Evolutionary conservation across 1,284 basidiomycete species (phyloP).

Genomic region (Ganoderma resinaceum): DNA sequence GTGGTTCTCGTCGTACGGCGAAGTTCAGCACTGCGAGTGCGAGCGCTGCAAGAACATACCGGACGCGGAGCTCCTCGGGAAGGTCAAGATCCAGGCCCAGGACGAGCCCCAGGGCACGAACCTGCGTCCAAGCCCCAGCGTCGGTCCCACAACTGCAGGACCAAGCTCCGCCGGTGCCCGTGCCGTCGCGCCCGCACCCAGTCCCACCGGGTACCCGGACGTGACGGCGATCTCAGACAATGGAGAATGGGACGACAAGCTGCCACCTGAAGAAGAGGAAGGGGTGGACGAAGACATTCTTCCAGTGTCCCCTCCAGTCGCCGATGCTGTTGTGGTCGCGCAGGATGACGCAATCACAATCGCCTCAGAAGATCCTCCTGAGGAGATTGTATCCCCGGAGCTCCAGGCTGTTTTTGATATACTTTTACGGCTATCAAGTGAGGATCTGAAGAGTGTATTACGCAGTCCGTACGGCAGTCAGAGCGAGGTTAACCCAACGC

Average conservation of each 20-base stretch:
- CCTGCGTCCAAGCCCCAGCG: background rate
- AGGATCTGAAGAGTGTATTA: background rate
- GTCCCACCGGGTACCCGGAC: background rate
- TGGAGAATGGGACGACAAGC: background rate
- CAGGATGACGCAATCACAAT: background rate
- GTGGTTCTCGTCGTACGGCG: background rate
- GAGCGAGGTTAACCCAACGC: background rate
- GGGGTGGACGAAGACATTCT: slow-evolving; percentile 5
- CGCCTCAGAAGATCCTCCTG: background rate
- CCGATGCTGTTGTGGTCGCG: background rate
- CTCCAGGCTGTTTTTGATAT: background rate
- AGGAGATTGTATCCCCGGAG: background rate
- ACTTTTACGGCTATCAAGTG: background rate
- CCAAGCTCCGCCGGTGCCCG: background rate
- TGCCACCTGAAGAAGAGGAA: slow-evolving; percentile 7
- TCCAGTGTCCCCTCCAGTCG: background rate
- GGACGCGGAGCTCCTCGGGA: background rate
- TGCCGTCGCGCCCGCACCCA: background rate
- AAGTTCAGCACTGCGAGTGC: slow-evolving; percentile 4
- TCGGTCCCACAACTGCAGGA: background rate
- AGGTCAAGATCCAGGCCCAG: background rate
- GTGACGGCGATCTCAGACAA: background rate
- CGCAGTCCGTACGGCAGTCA: background rate
- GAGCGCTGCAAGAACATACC: background rate
- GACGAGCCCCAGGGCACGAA: background rate